Evolutionary conservation across 345 rosid genomes (phyloP), one percentile per base, ranked within the genome.

Genomic region (Triadica sebifera): DNA sequence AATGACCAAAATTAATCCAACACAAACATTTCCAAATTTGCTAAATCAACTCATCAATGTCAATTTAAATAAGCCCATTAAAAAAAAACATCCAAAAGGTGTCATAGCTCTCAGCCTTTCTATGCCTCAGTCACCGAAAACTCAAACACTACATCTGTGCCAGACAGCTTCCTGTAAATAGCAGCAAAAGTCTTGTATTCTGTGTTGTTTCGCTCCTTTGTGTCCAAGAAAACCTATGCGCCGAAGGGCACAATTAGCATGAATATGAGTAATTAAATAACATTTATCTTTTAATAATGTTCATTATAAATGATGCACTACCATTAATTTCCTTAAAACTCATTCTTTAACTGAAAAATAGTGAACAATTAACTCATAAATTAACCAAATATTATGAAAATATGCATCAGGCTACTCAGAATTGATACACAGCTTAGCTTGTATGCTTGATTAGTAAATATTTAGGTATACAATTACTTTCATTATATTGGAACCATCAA

Each of bases 401-500:
- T 15, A 66, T 22, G 8, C 38, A 20, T 45, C 16, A 65, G 12
- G 1, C 5, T 47, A 13, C 24, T 45, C 53, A 22, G 34, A 5
- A 45, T 8, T 9, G 3, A 65, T 65, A 12, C 68, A 45, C 34
- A 29, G 34, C 34, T 65, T 25, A 65, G 51, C 11, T 45, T 8
- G 22, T 3, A 7, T 12, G 13, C 25, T 45, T 3, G 25, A 12
- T 50, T 6, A 66, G 55, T 47, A 24, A 49, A 29, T 24, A 15
- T 49, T 67, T 12, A 15, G 2, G 22, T 7, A 12, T 12, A 2
- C 0, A 41, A 39, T 58, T 63, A 91, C 96, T 93, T 91, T 92
- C 89, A 87, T 90, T 71, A 89, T 86, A 83, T 92, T 94, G 67
- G 96, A 78, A 24, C 98, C 97, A 59, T 94, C 98, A 55, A 91